A percentile compares a stretch with the other conserved stretches of the same genome.
phyloP scores from a whole-genome alignment of 352 stramenopile species.

The Globisporangium emineosum region DNA sequence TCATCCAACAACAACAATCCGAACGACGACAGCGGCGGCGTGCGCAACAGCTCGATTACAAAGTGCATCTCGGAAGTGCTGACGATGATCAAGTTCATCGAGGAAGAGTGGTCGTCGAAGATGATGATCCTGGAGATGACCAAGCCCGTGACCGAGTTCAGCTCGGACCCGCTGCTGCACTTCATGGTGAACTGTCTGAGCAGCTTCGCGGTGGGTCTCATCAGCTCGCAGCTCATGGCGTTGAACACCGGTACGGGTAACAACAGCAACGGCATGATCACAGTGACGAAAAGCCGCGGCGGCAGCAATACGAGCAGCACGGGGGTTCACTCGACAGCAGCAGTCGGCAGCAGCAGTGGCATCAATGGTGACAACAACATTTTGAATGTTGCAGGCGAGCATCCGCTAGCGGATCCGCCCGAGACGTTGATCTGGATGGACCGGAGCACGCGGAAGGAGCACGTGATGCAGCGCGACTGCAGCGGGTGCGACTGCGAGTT shows the following conservation, averaged over 20 bases:
- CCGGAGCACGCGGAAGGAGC: slow-evolving; percentile 48
- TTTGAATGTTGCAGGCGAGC: slow-evolving; percentile 14
- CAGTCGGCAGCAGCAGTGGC: not conserved
- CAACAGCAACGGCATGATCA: slow-evolving; percentile 22
- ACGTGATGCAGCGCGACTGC: slow-evolving; percentile 54
- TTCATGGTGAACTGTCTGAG: slow-evolving; percentile 73
- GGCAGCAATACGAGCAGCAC: not conserved
- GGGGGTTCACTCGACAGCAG: not conserved
- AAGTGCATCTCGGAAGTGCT: slow-evolving; percentile 64
- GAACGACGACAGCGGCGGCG: not conserved
- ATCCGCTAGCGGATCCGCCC: slow-evolving; percentile 2
- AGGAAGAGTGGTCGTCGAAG: slow-evolving; percentile 71
- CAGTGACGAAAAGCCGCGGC: slow-evolving; percentile 24
- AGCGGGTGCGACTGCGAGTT: slow-evolving; percentile 68
- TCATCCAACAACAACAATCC: not conserved
- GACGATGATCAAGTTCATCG: slow-evolving; percentile 62
- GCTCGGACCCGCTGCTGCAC: slow-evolving; percentile 49
- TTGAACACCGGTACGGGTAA: slow-evolving; percentile 27
- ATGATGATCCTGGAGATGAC: slow-evolving; percentile 75
- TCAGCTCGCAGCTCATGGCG: slow-evolving; percentile 57
- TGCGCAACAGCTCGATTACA: slow-evolving; percentile 27
- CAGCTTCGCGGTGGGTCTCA: slow-evolving; percentile 54
- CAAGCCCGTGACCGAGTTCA: slow-evolving; percentile 60
- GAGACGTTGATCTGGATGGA: slow-evolving; percentile 52
- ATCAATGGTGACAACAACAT: slow-evolving; percentile 2